phyloP scores from a whole-genome alignment of 139 green algal species.

The Chlamydomonas incerta region DNA sequence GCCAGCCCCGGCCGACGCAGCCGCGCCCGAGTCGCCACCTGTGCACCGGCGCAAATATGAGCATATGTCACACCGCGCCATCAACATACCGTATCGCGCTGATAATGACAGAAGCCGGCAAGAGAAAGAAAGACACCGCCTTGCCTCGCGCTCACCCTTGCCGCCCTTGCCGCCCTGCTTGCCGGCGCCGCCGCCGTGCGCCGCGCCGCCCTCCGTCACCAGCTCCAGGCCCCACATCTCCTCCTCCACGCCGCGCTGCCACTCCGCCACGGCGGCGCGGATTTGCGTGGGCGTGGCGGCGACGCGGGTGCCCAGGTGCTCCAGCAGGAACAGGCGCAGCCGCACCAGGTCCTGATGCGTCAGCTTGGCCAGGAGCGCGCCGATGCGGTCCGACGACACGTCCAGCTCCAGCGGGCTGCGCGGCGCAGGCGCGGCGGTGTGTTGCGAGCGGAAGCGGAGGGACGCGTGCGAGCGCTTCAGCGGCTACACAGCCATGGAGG shows the following conservation, averaged over 20 bases:
- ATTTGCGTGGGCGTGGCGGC: background rate
- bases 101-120: too few relatives aligned
- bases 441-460: too few relatives aligned
- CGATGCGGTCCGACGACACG: background rate
- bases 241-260: background rate
- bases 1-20: too few relatives aligned
- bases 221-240: conserved; percentile 11
- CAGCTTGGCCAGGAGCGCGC: background rate
- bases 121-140: too few relatives aligned
- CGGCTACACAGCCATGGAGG: too few relatives aligned
- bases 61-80: too few relatives aligned
- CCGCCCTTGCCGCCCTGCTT: too few relatives aligned
- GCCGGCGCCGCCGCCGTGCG: too few relatives aligned
- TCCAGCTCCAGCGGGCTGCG: background rate
- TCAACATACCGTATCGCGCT: too few relatives aligned
- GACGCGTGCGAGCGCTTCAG: too few relatives aligned
- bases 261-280: background rate
- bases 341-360: background rate
- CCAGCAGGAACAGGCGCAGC: conserved; percentile 25
- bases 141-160: too few relatives aligned
- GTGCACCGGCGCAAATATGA: too few relatives aligned
- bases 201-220: background rate
- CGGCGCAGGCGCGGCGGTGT: background rate
- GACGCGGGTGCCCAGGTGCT: background rate
- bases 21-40: background rate